A percentile compares a stretch with the other conserved stretches of the same genome.
phyloP scores from a whole-genome alignment of 2,329 filamentous ascomycete genomes.

The Acrocalymma vagum region DNA sequence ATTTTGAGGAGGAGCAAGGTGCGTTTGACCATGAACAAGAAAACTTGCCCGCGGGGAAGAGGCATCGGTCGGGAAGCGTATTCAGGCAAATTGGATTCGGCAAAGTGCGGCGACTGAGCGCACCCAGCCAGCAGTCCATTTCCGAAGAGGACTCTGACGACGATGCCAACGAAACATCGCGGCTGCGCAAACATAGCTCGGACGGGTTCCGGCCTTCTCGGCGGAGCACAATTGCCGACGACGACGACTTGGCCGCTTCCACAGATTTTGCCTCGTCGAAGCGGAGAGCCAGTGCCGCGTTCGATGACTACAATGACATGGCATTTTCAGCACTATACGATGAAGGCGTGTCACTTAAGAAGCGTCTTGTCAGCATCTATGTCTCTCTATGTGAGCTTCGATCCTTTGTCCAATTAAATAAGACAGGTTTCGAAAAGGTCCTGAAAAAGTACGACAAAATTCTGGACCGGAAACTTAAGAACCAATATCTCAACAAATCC shows the following conservation, averaged over 20 bases:
- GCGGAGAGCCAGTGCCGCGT: slow-evolving; percentile 70
- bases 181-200: slow-evolving; percentile 50
- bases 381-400: slow-evolving; percentile 95
- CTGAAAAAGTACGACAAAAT: slow-evolving; percentile 99
- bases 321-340: slow-evolving; percentile 74
- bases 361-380: slow-evolving; percentile 85
- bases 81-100: slow-evolving; percentile 60
- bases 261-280: slow-evolving; percentile 67
- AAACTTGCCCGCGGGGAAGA: slow-evolving; percentile 47
- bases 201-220: slow-evolving; percentile 38
- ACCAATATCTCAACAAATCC: slow-evolving; percentile 75
- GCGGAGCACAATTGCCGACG: slow-evolving; percentile 31
- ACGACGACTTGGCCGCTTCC: slow-evolving; percentile 68
- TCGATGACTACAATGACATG: slow-evolving; percentile 82
- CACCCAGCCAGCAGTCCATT: slow-evolving; percentile 51
- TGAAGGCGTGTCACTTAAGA: slow-evolving; percentile 86
- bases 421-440: slow-evolving; percentile 94
- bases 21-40: slow-evolving; percentile 46
- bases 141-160: slow-evolving; percentile 62
- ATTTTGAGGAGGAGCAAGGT: slow-evolving; percentile 67
- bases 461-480: slow-evolving; percentile 80
- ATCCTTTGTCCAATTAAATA: slow-evolving; percentile 94
- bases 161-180: slow-evolving; percentile 62
- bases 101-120: slow-evolving; percentile 55
- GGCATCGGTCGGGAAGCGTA: slow-evolving; percentile 58